Conservation (phyloP, 805 yeast species). For the Ogataea pignaliae region DNA sequence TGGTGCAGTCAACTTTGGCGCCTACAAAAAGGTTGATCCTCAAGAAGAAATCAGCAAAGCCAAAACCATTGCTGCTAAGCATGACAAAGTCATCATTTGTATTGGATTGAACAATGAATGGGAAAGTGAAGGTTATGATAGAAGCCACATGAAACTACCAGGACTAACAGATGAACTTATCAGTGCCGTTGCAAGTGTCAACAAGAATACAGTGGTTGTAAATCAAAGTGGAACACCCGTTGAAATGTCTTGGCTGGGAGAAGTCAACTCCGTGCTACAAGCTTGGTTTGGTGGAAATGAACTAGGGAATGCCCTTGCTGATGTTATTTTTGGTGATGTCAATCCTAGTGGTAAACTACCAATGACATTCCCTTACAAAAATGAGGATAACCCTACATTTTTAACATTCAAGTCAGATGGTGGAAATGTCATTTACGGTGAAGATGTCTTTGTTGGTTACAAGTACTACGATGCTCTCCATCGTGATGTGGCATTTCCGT, state of each 20-base stretch:
- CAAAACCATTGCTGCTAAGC: slow-evolving; percentile 42
- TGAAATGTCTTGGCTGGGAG: slow-evolving; percentile 46
- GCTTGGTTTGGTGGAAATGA: slow-evolving; percentile 60
- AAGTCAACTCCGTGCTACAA: slow-evolving; percentile 42
- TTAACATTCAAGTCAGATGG: slow-evolving; percentile 43
- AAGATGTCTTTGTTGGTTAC: slow-evolving; percentile 63
- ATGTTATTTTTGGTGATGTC: slow-evolving; percentile 53
- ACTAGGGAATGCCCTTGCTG: slow-evolving; percentile 55
- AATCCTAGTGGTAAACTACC: slow-evolving; percentile 60
- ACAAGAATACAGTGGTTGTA: slow-evolving; percentile 48
- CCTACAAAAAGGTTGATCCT: slow-evolving; percentile 23
- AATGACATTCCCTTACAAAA: slow-evolving; percentile 47
- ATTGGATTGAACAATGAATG: slow-evolving; percentile 52
- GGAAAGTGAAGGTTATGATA: slow-evolving; percentile 60
- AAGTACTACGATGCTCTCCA: slow-evolving; percentile 52
- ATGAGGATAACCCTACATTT: slow-evolving; percentile 54
- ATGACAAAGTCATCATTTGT: slow-evolving; percentile 48
- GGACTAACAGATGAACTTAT: slow-evolving; percentile 42
- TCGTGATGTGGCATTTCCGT: slow-evolving; percentile 49
- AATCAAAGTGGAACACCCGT: slow-evolving; percentile 62
- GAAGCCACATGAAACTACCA: slow-evolving; percentile 48
- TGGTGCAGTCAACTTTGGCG: slow-evolving; percentile 26
- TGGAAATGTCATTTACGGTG: slow-evolving; percentile 53
- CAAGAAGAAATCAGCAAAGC: slow-evolving; percentile 37
- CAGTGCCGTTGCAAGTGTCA: slow-evolving; percentile 39